Percentiles rank a stretch among this genome's conserved stretches.
phyloP scores from a whole-genome alignment of 2,329 filamentous ascomycete genomes.

The Neofusicoccum parvum region DNA sequence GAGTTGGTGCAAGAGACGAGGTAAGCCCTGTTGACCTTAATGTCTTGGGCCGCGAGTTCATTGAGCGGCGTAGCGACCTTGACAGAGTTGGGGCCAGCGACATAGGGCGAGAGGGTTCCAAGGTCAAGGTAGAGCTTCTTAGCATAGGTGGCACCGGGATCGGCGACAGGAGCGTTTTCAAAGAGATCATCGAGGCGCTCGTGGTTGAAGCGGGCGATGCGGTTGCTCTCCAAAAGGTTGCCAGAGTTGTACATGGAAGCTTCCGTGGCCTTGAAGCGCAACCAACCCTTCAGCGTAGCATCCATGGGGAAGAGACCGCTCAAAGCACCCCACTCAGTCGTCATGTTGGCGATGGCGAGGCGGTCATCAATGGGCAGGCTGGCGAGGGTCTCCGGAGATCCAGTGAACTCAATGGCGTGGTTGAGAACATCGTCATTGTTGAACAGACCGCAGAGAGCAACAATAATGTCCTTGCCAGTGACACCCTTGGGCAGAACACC shows the following conservation, averaged over 20 bases:
- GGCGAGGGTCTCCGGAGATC: conserved; percentile 73
- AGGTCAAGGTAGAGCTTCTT: conserved; percentile 83
- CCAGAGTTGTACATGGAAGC: conserved; percentile 62
- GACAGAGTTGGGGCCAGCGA: conserved; percentile 87
- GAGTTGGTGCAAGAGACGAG: conserved; percentile 90
- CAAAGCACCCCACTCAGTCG: conserved; percentile 77
- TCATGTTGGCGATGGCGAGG: conserved; percentile 79
- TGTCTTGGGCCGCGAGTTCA: conserved; percentile 72
- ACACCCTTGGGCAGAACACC: conserved; percentile 77
- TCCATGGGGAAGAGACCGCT: conserved; percentile 82
- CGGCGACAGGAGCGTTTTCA: conserved; percentile 66
- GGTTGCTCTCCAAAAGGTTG: conserved; percentile 48
- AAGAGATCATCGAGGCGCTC: conserved; percentile 72
- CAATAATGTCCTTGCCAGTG: conserved; percentile 91
- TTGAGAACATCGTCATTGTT: conserved; percentile 87
- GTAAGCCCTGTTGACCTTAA: conserved; percentile 81
- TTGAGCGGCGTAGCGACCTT: conserved; percentile 79
- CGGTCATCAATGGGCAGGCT: conserved; percentile 73
- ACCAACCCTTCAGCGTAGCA: conserved; percentile 68
- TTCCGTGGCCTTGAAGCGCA: conserved; percentile 73
- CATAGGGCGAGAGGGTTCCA: conserved; percentile 78
- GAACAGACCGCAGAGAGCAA: conserved; percentile 84
- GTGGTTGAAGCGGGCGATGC: conserved; percentile 69
- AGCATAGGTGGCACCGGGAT: conserved; percentile 77
- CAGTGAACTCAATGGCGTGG: conserved; percentile 85